Conservation (phyloP, 306 rosid genomes). For the Vigna angularis region DNA sequence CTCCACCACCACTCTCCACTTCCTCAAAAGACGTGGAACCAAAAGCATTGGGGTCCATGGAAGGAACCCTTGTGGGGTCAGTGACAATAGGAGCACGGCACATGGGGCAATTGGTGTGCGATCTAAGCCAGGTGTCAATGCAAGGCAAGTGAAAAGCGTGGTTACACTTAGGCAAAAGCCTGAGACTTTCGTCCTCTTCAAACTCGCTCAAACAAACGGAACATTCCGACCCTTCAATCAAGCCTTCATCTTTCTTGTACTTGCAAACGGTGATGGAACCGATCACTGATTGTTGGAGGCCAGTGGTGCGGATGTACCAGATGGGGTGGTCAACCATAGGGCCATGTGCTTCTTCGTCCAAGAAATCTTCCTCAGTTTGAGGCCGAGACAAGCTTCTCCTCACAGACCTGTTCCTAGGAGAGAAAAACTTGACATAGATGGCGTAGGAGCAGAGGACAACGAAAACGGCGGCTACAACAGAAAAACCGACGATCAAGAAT, state of each 20-base stretch:
- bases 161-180: conserved; percentile 82
- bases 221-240: conserved; percentile 84
- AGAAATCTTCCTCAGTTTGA: conserved; percentile 41
- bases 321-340: conserved; percentile 73
- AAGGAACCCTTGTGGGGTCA: conserved; percentile 15
- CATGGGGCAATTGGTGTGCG: conserved; percentile 90
- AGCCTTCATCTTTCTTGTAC: conserved; percentile 68
- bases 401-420: conserved; percentile 30
- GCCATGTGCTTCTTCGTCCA: conserved; percentile 58
- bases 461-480: conserved; percentile 46
- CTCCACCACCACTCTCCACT: not conserved
- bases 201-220: conserved; percentile 85
- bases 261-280: conserved; percentile 65
- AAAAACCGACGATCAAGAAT: conserved; percentile 32
- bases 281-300: conserved; percentile 68
- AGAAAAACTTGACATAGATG: conserved; percentile 53
- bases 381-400: conserved; percentile 23
- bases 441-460: conserved; percentile 50
- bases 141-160: conserved; percentile 90
- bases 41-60: conserved; percentile 38
- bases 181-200: conserved; percentile 69
- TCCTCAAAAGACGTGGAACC: conserved; percentile 25
- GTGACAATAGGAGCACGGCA: conserved; percentile 76
- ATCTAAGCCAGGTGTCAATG: conserved; percentile 90
- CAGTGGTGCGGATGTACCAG: conserved; percentile 83